These are phyloP conservation scores for Pythium brachiatum DNA, from an alignment of 352 stramenopile genomes.

Conservation along the genomic window DNA sequence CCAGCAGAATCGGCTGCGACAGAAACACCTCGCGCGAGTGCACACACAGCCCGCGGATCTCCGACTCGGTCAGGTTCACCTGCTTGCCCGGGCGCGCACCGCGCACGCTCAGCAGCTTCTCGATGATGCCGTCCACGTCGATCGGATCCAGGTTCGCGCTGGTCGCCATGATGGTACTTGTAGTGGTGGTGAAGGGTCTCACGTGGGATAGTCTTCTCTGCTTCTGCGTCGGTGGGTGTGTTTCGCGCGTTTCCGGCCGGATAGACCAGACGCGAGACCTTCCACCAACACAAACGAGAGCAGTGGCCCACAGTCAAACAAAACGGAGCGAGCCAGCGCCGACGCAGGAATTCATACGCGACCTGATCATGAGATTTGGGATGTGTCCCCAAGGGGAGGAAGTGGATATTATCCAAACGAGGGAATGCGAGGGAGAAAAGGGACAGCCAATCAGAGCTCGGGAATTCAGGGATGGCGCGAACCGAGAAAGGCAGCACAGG, in stretches of 20 bases:
- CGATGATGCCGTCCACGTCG: constrained; percentile 86
- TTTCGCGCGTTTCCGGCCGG: neutral
- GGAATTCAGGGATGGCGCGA: neutral
- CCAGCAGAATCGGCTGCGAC: no score
- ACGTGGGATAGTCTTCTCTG: neutral
- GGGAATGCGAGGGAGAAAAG: neutral
- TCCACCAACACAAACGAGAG: neutral
- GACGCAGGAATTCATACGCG: neutral
- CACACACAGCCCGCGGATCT: constrained; percentile 94
- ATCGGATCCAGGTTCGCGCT: constrained; percentile 61
- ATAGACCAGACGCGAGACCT: neutral
- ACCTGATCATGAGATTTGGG: constrained; percentile 4
- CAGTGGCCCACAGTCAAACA: neutral
- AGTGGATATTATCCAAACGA: constrained; percentile 21
- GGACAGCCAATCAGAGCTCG: constrained; percentile 16
- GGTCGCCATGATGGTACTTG: constrained; percentile 14
- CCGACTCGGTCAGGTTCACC: constrained; percentile 89
- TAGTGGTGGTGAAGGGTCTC: no score
- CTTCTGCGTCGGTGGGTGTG: no score
- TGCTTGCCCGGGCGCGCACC: constrained; percentile 81
- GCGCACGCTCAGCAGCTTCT: constrained; percentile 89
- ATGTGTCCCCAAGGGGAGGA: neutral
- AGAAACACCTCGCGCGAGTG: constrained; percentile 69
- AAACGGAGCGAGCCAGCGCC: neutral
- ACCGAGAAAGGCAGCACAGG: neutral